These are phyloP conservation scores for Cryphonectria japonica DNA, from an alignment of 2,329 filamentous ascomycete genomes.

Conservation along the genomic window DNA sequence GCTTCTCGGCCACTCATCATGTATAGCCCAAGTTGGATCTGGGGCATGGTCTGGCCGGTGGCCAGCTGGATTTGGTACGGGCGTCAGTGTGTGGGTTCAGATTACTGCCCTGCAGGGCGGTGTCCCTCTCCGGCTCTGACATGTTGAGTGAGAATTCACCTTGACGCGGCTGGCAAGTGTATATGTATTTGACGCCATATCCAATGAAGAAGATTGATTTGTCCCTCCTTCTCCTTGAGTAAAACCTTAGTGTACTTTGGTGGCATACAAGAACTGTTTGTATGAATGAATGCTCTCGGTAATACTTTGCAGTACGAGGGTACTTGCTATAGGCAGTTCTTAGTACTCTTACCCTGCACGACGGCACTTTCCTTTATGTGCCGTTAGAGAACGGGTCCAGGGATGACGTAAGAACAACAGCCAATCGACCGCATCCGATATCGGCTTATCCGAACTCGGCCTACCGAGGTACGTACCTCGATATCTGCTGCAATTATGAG, in stretches of 20 bases:
- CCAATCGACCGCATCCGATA: conserved; percentile 18
- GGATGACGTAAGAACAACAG: conserved; percentile 23
- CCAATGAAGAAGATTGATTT: background rate
- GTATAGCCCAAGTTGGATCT: conserved; percentile 76
- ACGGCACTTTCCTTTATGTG: background rate
- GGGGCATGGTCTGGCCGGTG: conserved; percentile 70
- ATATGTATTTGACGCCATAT: conserved; percentile 25
- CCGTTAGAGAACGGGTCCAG: conserved; percentile 5
- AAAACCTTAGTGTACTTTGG: background rate
- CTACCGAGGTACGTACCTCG: background rate
- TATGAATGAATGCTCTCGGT: background rate
- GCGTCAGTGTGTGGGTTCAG: conserved; percentile 26
- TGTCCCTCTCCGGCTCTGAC: background rate
- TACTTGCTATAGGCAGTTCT: no score
- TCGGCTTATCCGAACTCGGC: conserved; percentile 9
- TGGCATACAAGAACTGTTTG: background rate
- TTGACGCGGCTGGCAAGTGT: conserved; percentile 27
- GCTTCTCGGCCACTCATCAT: conserved; percentile 68
- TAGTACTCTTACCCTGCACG: background rate
- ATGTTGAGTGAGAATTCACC: conserved; percentile 26
- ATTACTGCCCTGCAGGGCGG: background rate
- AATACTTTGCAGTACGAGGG: no score
- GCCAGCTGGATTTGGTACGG: conserved; percentile 50
- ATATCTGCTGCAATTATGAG: background rate
- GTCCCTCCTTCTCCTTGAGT: background rate